Evolutionary conservation across 345 rosid species (phyloP).

Genomic region (Salix exigua): DNA sequence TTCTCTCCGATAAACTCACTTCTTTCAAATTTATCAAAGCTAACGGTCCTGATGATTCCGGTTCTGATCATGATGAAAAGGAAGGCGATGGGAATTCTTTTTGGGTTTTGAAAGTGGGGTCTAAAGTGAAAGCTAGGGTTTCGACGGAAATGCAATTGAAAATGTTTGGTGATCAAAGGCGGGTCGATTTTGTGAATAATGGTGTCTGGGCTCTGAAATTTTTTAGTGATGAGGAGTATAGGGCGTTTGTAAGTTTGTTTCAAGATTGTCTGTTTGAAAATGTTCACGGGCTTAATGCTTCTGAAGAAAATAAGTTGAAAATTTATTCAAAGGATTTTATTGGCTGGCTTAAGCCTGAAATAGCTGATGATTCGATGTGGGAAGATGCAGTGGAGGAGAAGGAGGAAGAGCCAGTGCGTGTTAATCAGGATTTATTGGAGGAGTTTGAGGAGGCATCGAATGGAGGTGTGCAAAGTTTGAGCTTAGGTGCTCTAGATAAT

Average conservation of each 20-base stretch:
- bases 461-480: conserved; percentile 90
- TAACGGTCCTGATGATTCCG: conserved; percentile 29
- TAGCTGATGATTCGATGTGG: conserved; percentile 92
- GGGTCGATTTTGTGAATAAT: conserved; percentile 68
- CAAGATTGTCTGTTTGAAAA: conserved; percentile 85
- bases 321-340: conserved; percentile 85
- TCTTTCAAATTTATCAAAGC: conserved; percentile 50
- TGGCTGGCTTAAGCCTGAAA: conserved; percentile 84
- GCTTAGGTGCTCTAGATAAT: conserved; percentile 82
- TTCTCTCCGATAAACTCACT: conserved; percentile 52
- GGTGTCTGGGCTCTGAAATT: conserved; percentile 96
- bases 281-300: conserved; percentile 60
- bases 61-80: conserved; percentile 35
- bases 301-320: conserved; percentile 65
- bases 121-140: conserved; percentile 63
- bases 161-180: conserved; percentile 77
- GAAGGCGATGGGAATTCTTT: conserved; percentile 26
- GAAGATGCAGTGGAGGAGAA: conserved; percentile 60
- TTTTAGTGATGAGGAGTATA: conserved; percentile 54
- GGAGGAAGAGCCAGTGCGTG: conserved; percentile 24
- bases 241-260: conserved; percentile 57
- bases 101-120: conserved; percentile 71
- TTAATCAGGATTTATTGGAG: conserved; percentile 49
- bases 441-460: conserved; percentile 85
- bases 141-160: conserved; percentile 77